phyloP scores from a whole-genome alignment of 805 yeast genomes.

The Nakazawaea pomicola region DNA sequence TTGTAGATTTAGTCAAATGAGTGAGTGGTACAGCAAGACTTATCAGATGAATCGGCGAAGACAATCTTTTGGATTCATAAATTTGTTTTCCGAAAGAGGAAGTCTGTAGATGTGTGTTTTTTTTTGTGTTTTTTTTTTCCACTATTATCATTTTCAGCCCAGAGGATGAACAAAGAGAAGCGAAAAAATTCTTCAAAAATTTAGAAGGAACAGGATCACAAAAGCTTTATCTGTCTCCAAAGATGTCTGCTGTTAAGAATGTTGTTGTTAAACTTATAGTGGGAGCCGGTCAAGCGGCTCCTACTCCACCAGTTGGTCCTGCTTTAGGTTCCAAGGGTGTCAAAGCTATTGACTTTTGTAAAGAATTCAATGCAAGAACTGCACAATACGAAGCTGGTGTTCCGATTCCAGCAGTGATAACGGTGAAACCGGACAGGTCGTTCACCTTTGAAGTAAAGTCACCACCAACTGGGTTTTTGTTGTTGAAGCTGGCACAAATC shows the following conservation, averaged over 20 bases:
- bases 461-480: conserved; percentile 86
- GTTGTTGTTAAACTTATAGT: conserved; percentile 82
- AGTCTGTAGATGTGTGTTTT: neutral
- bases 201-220: neutral
- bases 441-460: conserved; percentile 83
- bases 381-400: conserved; percentile 80
- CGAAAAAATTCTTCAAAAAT: too few species aligned
- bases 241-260: conserved; percentile 39
- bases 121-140: too few species aligned
- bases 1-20: too few species aligned
- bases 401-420: conserved; percentile 83
- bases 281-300: conserved; percentile 97
- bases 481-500: conserved; percentile 75
- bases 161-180: too few species aligned
- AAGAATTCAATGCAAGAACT: conserved; percentile 96
- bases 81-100: neutral
- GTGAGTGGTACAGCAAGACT: too few species aligned
- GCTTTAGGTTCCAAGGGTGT: conserved; percentile 98
- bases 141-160: too few species aligned
- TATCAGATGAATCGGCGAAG: too few species aligned
- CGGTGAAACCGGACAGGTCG: conserved; percentile 88
- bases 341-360: conserved; percentile 96
- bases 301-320: conserved; percentile 99
- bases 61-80: too few species aligned
- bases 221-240: neutral